phyloP scores from a whole-genome alignment of 2,329 filamentous ascomycete genomes.

The Atkinsonella texensis region DNA sequence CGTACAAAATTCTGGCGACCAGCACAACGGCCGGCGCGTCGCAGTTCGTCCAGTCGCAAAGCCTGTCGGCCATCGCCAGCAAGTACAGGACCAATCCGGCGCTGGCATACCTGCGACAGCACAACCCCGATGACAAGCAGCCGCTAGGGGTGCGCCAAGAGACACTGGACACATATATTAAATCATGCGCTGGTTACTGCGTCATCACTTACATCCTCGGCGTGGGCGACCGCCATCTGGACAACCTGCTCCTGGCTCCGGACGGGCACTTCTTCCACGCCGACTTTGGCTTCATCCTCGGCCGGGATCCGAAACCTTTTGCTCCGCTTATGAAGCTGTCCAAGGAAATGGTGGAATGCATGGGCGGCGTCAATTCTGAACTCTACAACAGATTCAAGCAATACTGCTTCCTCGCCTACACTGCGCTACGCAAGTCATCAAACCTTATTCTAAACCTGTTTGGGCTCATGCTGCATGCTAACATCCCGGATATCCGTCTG shows the following conservation, averaged over 20 bases:
- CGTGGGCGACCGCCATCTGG: constrained; percentile 88
- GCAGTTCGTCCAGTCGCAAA: constrained; percentile 83
- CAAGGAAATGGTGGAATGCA: constrained; percentile 97
- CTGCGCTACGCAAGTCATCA: constrained; percentile 75
- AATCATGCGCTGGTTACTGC: constrained; percentile 93
- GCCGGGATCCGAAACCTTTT: constrained; percentile 93
- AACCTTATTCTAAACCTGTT: constrained; percentile 93
- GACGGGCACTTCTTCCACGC: constrained; percentile 96
- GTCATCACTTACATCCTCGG: constrained; percentile 97
- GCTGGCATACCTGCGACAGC: constrained; percentile 72
- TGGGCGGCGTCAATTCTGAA: constrained; percentile 73
- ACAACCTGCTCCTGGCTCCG: constrained; percentile 84
- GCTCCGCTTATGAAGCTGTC: constrained; percentile 94
- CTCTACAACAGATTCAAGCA: constrained; percentile 86
- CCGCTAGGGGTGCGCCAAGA: constrained; percentile 83
- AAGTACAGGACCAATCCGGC: constrained; percentile 67
- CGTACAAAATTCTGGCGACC: constrained; percentile 92
- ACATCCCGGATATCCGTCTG: constrained; percentile 87
- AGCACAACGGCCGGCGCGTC: constrained; percentile 80
- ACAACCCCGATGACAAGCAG: constrained; percentile 76
- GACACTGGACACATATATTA: constrained; percentile 87
- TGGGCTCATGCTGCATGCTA: constrained; percentile 92
- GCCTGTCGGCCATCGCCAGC: constrained; percentile 67
- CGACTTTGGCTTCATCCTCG: constrained; percentile 96
- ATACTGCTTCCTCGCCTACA: constrained; percentile 92